phyloP scores from a whole-genome alignment of 225 moss, liverwort and hornwort species.

The Antitrichia curtipendula region DNA sequence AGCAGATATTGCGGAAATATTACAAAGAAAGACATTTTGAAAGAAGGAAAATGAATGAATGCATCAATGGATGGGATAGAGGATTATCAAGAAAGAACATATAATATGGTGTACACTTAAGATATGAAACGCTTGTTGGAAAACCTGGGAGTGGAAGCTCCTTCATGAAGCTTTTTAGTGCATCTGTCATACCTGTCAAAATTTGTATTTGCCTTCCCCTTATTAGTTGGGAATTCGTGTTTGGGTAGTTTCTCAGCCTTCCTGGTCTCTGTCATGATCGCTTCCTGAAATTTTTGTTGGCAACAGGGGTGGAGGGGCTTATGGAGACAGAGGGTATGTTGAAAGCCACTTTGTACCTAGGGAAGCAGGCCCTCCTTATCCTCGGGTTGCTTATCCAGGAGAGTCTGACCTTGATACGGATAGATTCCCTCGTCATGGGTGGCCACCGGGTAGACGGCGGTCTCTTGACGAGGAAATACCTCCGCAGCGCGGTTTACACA shows the following conservation, averaged over 20 bases:
- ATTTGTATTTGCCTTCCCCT: not conserved
- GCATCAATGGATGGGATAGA: not conserved
- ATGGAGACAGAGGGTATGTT: slow-evolving; percentile 70
- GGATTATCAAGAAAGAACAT: not conserved
- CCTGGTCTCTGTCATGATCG: slow-evolving; percentile 4
- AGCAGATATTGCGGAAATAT: not conserved
- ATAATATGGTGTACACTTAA: not conserved
- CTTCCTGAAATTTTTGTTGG: slow-evolving; percentile 8
- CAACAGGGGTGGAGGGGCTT: slow-evolving; percentile 80
- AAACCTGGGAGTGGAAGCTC: not conserved
- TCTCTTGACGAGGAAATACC: slow-evolving; percentile 80
- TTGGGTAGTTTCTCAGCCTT: not conserved
- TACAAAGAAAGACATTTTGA: not conserved
- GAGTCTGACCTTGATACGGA: slow-evolving; percentile 66
- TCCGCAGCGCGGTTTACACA: slow-evolving; percentile 55
- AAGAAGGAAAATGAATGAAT: not conserved
- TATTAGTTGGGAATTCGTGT: not conserved
- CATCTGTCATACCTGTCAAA: not conserved
- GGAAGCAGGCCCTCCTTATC: slow-evolving; percentile 52
- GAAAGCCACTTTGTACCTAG: slow-evolving; percentile 52
- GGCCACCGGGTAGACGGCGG: slow-evolving; percentile 76
- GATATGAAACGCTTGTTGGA: not conserved
- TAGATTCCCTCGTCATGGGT: slow-evolving; percentile 50
- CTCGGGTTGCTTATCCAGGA: slow-evolving; percentile 49
- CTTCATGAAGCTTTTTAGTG: not conserved